Conservation (phyloP, 768 basidiomycete genomes). For the Leucocoprinus birnbaumii region DNA sequence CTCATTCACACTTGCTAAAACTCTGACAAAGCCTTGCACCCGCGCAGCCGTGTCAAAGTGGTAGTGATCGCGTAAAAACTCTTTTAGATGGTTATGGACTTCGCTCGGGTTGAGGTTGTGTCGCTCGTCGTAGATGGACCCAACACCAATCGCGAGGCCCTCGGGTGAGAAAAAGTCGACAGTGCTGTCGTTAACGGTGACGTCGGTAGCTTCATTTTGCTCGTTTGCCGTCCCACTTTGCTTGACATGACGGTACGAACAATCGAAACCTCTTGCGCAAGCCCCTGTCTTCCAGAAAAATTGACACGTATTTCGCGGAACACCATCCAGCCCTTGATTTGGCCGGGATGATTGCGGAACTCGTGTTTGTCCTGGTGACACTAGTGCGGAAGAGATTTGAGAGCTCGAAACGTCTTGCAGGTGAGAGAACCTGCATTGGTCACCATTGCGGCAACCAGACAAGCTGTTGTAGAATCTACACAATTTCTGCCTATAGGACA, state of each 20-base stretch:
- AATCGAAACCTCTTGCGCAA: conserved; percentile 45
- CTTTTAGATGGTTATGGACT: conserved; percentile 41
- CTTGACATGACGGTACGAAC: conserved; percentile 36
- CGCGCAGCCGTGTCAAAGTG: conserved; percentile 38
- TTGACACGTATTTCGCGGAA: conserved; percentile 26
- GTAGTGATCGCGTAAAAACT: conserved; percentile 40
- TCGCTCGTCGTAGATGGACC: background rate
- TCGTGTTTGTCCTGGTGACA: too few relatives aligned
- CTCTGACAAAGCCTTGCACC: conserved; percentile 42
- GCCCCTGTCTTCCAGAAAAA: conserved; percentile 45
- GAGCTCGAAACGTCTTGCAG: too few relatives aligned
- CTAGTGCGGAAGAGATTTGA: too few relatives aligned
- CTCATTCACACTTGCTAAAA: conserved; percentile 34
- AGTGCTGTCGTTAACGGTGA: conserved; percentile 31
- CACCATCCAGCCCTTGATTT: conserved; percentile 27
- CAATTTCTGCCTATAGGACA: too few relatives aligned
- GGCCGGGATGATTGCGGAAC: conserved; percentile 8
- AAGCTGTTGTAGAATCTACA: too few relatives aligned
- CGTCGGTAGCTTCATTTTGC: conserved; percentile 10
- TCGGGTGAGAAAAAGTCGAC: conserved; percentile 39
- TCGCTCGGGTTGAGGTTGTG: conserved; percentile 37
- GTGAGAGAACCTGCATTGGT: too few relatives aligned
- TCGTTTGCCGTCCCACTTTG: conserved; percentile 1
- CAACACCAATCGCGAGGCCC: conserved; percentile 13
- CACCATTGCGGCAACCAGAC: too few relatives aligned